Base-by-base conservation (phyloP, 2,329 filamentous ascomycete species). In the Ilyonectria robusta region DNA sequence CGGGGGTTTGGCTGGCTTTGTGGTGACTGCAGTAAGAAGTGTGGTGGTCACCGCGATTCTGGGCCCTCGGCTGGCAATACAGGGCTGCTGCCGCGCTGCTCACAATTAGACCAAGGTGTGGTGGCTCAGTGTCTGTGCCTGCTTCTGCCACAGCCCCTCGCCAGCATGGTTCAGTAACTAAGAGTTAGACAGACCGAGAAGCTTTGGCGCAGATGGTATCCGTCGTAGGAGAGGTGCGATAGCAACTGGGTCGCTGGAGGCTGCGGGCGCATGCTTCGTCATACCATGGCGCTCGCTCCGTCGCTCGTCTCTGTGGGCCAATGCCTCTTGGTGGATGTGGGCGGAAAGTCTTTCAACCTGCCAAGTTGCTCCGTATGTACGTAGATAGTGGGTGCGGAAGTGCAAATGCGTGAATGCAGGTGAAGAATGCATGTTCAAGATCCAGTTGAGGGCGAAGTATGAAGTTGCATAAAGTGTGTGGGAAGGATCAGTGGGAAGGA, bases 21-120 rank as follows among this genome's bases (percentile, higher is more conserved):
- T 42, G 19, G 19, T 55, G 51, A 40, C 21, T 17, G 19, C 19
- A 8, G 9, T 6, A 19, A 17, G 42, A 33, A 62, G 51, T 17
- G 50, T 55, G 26, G 59, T 46, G 26, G 68, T 64, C 61, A 59
- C 40, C 42, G 64, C 59, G 69, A 47, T 62, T 56, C 31, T 59
- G 61, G 55, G 9, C 29, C 48, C 65, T 67, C 56, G 69, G 66
- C 55, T 62, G 57, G 46, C 54, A 46, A 51, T 65, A 55, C 53
- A 50, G 62, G 58, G 68, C 26, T 23, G 17, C n/a, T 42, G 15
- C 40, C 8, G 68, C n/a, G 21, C 15, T 46, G n/a, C 10, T 46
- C 21, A 15, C 26, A 37, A 54, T 21, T 40, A 40, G 31, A 21
- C 19, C 31, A 11, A 6, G 33, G 5, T n/a, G 33, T 17, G 21